These are phyloP conservation scores for Boletus coccyginus DNA, from an alignment of 768 basidiomycete species.

Conservation along the genomic window DNA sequence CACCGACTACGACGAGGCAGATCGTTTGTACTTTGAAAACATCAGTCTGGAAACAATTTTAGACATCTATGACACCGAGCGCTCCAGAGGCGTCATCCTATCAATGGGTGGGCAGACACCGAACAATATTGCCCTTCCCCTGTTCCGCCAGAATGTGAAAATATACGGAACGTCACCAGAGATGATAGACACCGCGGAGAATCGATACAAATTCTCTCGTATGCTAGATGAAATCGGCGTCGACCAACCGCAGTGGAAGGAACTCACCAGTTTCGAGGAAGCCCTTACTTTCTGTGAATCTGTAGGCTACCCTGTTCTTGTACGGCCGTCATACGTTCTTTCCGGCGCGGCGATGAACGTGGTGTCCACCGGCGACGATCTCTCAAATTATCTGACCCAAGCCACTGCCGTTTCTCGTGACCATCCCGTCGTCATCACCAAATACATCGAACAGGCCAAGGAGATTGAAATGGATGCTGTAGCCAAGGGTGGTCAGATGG, in stretches of 20 bases:
- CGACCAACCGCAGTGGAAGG: conserved; percentile 97
- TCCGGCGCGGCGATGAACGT: conserved; percentile 99
- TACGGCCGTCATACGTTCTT: conserved; percentile 97
- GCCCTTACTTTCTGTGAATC: conserved; percentile 87
- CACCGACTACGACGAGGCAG: conserved; percentile 98
- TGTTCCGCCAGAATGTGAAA: conserved; percentile 97
- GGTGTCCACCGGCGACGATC: conserved; percentile 88
- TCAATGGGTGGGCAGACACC: conserved; percentile 99
- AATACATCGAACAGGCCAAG: conserved; percentile 99
- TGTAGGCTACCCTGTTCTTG: conserved; percentile 94
- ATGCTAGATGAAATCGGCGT: conserved; percentile 97
- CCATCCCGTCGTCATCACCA: conserved; percentile 96
- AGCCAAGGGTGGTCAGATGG: conserved; percentile 94
- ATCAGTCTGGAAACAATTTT: conserved; percentile 95
- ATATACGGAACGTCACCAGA: conserved; percentile 98
- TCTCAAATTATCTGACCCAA: conserved; percentile 88
- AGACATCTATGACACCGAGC: conserved; percentile 93
- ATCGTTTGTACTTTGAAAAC: conserved; percentile 98
- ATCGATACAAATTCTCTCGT: conserved; percentile 98
- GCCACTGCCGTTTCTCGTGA: conserved; percentile 95
- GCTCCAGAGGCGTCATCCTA: conserved; percentile 86
- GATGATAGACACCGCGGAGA: conserved; percentile 99
- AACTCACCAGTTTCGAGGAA: conserved; percentile 87
- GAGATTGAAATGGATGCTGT: conserved; percentile 99
- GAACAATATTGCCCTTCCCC: conserved; percentile 94